Percentiles rank a stretch among this genome's conserved stretches.
These are phyloP conservation scores for Ophiostoma novo-ulmi DNA, from an alignment of 2,329 filamentous ascomycete genomes.

Conservation along the genomic window DNA sequence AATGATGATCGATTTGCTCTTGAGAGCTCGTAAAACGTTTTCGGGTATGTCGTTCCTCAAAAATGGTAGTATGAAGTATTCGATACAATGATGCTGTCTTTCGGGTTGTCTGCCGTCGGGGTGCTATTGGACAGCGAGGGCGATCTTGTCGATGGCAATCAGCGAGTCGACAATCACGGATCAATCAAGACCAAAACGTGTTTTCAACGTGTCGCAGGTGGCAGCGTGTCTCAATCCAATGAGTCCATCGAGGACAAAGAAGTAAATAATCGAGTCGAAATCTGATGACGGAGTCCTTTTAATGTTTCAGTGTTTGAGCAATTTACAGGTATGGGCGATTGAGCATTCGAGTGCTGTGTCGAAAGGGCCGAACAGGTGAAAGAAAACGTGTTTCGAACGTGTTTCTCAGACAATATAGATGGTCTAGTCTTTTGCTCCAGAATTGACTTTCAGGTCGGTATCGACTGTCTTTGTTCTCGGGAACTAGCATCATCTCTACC, in stretches of 20 bases:
- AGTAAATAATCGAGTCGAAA: neutral
- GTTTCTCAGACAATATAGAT: neutral
- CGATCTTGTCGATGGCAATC: neutral
- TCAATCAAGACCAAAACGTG: neutral
- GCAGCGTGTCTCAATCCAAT: neutral
- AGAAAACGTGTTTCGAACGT: conserved; percentile 10
- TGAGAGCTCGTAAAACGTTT: neutral
- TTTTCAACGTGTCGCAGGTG: neutral
- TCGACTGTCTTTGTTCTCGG: neutral
- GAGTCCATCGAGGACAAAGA: neutral
- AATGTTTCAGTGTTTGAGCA: too few species aligned
- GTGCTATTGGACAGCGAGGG: neutral
- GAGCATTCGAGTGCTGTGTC: neutral
- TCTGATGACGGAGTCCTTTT: too few species aligned
- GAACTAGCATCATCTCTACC: conserved; percentile 8
- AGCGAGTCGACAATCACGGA: neutral
- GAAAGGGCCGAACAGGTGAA: conserved; percentile 8
- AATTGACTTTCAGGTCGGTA: neutral
- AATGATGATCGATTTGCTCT: neutral
- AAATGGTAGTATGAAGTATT: neutral
- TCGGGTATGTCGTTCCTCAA: neutral
- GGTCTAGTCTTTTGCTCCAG: neutral
- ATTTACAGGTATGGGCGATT: too few species aligned
- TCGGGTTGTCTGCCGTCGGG: neutral
- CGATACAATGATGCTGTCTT: neutral